Evolutionary conservation across 208 protist species (phyloP), one percentile per base, ranked within the genome.

Genomic region (Wallacemonas rigidus): DNA sequence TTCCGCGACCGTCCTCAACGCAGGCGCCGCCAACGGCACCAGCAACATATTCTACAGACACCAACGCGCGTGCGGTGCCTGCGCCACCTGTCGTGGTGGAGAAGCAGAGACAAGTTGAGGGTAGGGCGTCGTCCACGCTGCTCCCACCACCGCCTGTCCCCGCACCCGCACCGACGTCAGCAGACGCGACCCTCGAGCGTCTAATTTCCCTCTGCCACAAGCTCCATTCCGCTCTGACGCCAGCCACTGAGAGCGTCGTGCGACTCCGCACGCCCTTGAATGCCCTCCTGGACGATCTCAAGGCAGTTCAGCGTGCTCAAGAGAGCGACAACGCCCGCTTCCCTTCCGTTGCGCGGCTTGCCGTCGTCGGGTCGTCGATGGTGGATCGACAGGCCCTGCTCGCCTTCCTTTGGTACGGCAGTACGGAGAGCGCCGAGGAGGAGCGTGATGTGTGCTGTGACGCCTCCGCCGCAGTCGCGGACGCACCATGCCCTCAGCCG

Each of bases 181-280:
- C 26, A 26, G 26, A 26, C 26, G 26, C 41, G 11, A 12, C 60
- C 0, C 56, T 79, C 6, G 51, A 72, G 36, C 53, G 69, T 17
- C 62, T 94, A 4, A 54, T 72, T 1, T 35, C 54, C 7, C 57
- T 86, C 17, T 75, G 75, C 4, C 54, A 43, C 11, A 75, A 82
- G 41, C 71, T 91, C 2, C 41, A 38, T 4, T 36, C 15, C 12
- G 40, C 72, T 35, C 65, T 91, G 14, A 80, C 75, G 9, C 85
- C 85, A 7, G 69, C 74, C 12, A 90, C 86, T n/a, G 90, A 95
- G 69, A 79, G 85, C 36, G 54, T 79, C 0, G 38, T 92, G 14
- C 79, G 65, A 0, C 65, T 95, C 47, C 80, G 86, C 9, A 71
- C 38, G 2, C 47, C 77, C 3, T 80, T 95, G 5, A 45, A 57